Base-by-base conservation (phyloP, 1,139 yeast species). In the Suhomyces bribrorum region DNA sequence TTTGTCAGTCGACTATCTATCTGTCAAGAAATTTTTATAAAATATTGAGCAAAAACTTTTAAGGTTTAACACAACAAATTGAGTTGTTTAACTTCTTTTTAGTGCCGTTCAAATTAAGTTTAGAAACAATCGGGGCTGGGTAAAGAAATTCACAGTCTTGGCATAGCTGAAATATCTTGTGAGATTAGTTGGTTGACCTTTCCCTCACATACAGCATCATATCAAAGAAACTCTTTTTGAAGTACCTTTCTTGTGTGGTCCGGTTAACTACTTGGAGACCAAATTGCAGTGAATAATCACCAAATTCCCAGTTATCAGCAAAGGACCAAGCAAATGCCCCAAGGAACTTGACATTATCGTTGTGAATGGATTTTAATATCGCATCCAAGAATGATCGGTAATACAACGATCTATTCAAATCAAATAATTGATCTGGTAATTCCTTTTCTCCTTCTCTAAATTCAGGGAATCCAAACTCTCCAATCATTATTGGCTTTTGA, bases 251-350 rank as follows among this genome's bases (percentile, higher is more conserved):
- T 47, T 54, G 59, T 12, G 66, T 62, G 8, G 58, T 52, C 44
- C 59, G 60, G 45, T 66, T 62, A 15, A 66, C 66, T 14, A 54
- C 57, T 44, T 64, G 69, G 13, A 65, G 38, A 13, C 71, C 71
- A 46, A 62, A 65, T 29, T 64, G 57, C 15, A 56, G 56, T 2
- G 32, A 44, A 26, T 64, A 64, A 34, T 57, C 59, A 27, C 67
- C 58, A 56, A 66, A 66, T 40, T 64, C 69, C 48, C 63, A 53
- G 42, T 64, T 62, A 45, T 65, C 71, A 26, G 57, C 56, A 41
- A 57, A 54, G 11, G 66, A 53, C 71, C 71, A 65, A 2, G 65
- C 66, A 33, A 62, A 53, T 2, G 64, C 60, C 3, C 68, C 67
- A 14, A 53, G 48, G 15, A 65, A 50, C n/a, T 61, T 45, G 8